Evolutionary conservation across 2,329 filamentous ascomycete species (phyloP), one percentile per base, ranked within the genome.

Genomic region (Xylariaceae sp.): DNA sequence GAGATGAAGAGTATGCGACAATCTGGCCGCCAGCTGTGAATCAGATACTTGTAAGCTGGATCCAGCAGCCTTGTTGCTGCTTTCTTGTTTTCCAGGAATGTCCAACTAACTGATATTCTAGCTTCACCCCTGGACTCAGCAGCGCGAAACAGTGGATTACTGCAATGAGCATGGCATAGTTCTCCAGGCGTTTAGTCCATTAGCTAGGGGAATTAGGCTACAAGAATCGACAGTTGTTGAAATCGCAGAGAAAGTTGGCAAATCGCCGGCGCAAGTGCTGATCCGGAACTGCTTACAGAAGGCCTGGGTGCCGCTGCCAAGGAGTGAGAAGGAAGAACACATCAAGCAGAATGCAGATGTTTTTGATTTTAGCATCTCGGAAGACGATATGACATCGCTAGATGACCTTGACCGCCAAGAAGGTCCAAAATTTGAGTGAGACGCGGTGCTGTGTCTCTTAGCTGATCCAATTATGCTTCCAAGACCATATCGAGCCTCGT

Each of bases 321-420:
- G 88, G 78, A 86, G 82, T 65, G 82, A 81, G 43, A 86, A 80
- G 26, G 78, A 81, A 21, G 75, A 75, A 37, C 77, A 85, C 40
- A 88, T 88, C 60, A 75, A 77, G 70, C 81, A 79, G 68, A 90
- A 90, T 73, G 83, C 86, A 67, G 77, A 85, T 68, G 80, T 82
- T 59, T 85, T 70, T 9, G 82, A 85, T 66, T 89, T 89, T 69
- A 79, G 81, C 65, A 75, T 89, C 21, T 77, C 78, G 1, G 63
- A 68, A 0, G 81, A 81, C 48, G 86, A 89, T 64, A 71, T 88
- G 64, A 71, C 80, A 66, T 81, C 79, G 71, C 58, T 86, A 49
- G 73, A 77, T n/a, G 23, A 21, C 23, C 44, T 46, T 46, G 23
- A 46, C 7, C 44, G 44, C 29, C 23, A 19, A 46, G 12, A 46